phyloP scores from a whole-genome alignment of 139 green algal species.

The Coccomyxa sp. region DNA sequence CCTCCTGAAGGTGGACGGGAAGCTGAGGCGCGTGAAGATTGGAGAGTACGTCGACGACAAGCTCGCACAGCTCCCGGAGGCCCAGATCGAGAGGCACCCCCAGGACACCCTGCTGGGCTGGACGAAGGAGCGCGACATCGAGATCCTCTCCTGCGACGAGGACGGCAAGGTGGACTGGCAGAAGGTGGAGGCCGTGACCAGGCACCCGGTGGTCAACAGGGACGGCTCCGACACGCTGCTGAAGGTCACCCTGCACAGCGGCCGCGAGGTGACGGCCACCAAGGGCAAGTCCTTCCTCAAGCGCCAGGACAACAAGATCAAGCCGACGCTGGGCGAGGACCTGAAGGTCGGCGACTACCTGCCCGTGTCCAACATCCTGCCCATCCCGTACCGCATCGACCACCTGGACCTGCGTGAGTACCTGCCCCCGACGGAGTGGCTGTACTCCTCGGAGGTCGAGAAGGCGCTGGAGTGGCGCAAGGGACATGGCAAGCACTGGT shows the following conservation, averaged over 20 bases:
- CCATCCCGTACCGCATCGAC: background rate
- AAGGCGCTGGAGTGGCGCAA: background rate
- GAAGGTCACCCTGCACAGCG: background rate
- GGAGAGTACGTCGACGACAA: background rate
- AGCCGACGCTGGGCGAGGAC: background rate
- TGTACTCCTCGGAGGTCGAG: background rate
- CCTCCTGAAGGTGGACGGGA: background rate
- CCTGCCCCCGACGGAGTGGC: background rate
- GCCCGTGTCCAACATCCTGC: background rate
- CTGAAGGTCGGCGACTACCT: background rate
- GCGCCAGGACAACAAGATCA: background rate
- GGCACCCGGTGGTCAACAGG: background rate
- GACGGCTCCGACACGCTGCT: background rate
- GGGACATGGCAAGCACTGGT: background rate
- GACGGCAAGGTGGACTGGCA: background rate
- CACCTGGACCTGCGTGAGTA: background rate
- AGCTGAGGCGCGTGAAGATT: background rate
- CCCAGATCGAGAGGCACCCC: background rate
- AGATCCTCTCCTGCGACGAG: background rate
- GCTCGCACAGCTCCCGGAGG: background rate
- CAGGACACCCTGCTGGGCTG: background rate
- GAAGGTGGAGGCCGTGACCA: background rate
- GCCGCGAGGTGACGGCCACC: background rate
- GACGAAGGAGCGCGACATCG: background rate
- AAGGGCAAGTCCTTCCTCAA: background rate